Percentiles rank a stretch among this genome's conserved stretches.
These are phyloP conservation scores for Metschnikowia lochheadii DNA, from an alignment of 805 yeast species.

Conservation along the genomic window DNA sequence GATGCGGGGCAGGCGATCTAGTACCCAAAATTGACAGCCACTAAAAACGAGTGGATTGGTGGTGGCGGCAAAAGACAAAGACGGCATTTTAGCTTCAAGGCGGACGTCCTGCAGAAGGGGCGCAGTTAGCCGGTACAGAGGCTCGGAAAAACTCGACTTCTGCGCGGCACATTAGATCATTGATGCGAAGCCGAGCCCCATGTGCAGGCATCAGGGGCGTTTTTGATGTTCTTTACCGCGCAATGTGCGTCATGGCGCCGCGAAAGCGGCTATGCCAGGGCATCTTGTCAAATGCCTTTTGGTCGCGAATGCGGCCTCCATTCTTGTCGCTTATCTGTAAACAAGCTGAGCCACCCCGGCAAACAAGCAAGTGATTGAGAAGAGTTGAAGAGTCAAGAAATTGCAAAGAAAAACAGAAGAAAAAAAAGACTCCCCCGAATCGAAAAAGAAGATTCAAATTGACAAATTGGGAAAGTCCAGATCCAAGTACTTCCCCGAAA, in stretches of 20 bases:
- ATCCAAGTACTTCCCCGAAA: too few species aligned
- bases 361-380: too few species aligned
- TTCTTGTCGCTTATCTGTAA: neutral
- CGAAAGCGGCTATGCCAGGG: neutral
- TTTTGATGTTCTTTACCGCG: neutral
- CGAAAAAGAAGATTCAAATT: too few species aligned
- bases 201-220: slow-evolving; percentile 2
- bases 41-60: too few species aligned
- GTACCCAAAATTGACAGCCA: too few species aligned
- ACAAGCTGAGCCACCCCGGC: neutral
- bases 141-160: neutral
- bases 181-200: neutral
- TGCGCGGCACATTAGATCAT: neutral
- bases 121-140: neutral
- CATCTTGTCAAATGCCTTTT: slow-evolving; percentile 1
- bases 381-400: too few species aligned
- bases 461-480: too few species aligned
- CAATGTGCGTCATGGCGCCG: neutral
- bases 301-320: neutral
- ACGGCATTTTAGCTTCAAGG: slow-evolving; percentile 1
- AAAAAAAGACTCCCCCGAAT: too few species aligned
- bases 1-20: too few species aligned
- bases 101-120: neutral
- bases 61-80: neutral
- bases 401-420: too few species aligned